phyloP scores from a whole-genome alignment of 176 grass and related monocot genomes.

The Phragmites australis region DNA sequence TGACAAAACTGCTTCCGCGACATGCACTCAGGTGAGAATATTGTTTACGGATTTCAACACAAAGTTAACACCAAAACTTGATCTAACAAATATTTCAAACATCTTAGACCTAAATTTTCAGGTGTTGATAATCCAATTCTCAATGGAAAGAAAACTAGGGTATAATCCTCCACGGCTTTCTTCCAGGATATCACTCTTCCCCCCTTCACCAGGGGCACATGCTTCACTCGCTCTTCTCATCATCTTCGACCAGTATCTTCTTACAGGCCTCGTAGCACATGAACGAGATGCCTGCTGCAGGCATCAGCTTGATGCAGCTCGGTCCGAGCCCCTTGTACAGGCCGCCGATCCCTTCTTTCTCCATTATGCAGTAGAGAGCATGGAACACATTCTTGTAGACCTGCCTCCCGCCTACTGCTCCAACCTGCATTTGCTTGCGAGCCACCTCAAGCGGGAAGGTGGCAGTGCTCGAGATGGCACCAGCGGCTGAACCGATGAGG shows the following conservation, averaged over 20 bases:
- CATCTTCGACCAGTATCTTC: slow-evolving; percentile 78
- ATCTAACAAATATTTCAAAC: slow-evolving; percentile 40
- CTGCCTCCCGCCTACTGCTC: slow-evolving; percentile 75
- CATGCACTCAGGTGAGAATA: slow-evolving; percentile 21
- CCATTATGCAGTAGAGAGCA: slow-evolving; percentile 87
- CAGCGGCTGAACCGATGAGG: slow-evolving; percentile 79
- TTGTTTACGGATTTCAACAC: slow-evolving; percentile 34
- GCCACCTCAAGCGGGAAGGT: slow-evolving; percentile 97
- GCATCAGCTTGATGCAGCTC: slow-evolving; percentile 97
- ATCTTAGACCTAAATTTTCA: slow-evolving; percentile 35
- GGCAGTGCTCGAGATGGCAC: slow-evolving; percentile 86
- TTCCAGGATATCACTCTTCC: not conserved
- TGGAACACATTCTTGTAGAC: slow-evolving; percentile 98
- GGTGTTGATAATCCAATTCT: slow-evolving; percentile 25
- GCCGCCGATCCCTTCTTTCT: slow-evolving; percentile 78
- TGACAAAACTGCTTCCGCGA: slow-evolving; percentile 36
- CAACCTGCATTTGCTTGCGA: slow-evolving; percentile 95
- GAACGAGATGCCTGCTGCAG: slow-evolving; percentile 92
- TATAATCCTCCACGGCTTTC: not conserved
- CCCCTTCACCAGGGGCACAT: not conserved
- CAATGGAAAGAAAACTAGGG: slow-evolving; percentile 26
- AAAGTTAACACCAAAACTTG: slow-evolving; percentile 40
- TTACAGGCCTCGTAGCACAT: slow-evolving; percentile 99
- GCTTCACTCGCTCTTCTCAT: slow-evolving; percentile 47
- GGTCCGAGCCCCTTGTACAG: slow-evolving; percentile 90